Conservation (phyloP, 306 rosid species). For the Carpinus viminea region DNA sequence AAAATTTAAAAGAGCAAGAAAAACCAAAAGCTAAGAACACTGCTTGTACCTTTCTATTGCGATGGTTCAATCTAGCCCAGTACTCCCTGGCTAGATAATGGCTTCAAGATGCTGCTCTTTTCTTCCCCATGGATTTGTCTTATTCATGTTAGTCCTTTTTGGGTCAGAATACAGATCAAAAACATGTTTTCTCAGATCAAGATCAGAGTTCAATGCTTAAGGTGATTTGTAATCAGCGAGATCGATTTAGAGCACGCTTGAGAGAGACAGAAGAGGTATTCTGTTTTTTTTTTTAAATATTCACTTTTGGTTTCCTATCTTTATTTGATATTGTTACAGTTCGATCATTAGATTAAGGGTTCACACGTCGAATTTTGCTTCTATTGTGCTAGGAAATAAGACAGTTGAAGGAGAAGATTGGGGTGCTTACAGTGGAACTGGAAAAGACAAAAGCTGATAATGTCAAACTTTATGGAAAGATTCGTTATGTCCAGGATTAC, state of each 20-base stretch:
- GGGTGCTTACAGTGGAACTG: slow-evolving; percentile 69
- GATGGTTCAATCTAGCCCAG: neutral
- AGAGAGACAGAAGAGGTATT: slow-evolving; percentile 92
- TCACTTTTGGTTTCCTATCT: neutral
- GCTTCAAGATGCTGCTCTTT: slow-evolving; percentile 1
- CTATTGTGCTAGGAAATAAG: slow-evolving; percentile 69
- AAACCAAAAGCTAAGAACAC: neutral
- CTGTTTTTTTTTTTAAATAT: slow-evolving; percentile 10
- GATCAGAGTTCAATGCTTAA: slow-evolving; percentile 98
- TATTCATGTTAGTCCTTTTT: slow-evolving; percentile 29
- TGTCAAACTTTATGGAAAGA: slow-evolving; percentile 96
- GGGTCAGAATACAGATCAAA: slow-evolving; percentile 69
- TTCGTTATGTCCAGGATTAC: slow-evolving; percentile 97
- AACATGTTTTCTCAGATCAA: slow-evolving; percentile 61
- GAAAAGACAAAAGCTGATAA: slow-evolving; percentile 93
- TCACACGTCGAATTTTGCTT: slow-evolving; percentile 19
- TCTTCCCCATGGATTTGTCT: slow-evolving; percentile 22
- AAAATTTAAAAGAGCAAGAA: neutral
- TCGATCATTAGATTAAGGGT: slow-evolving; percentile 24
- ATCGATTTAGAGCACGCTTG: slow-evolving; percentile 91
- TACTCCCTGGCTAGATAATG: neutral
- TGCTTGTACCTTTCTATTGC: neutral
- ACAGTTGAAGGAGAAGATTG: slow-evolving; percentile 92
- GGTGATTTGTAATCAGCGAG: slow-evolving; percentile 95
- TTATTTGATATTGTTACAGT: slow-evolving; percentile 12